These are phyloP conservation scores for cucumber (Cucumis sativus) DNA, from an alignment of 306 rosid species.

Conservation along the genomic window Cucumber_9930_V3 NC_026659.2:24829501-24830000, in stretches of 20 bases:
- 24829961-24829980: slow-evolving; percentile 38
- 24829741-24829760: too few relatives aligned
- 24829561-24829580: neutral
- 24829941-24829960: slow-evolving; percentile 38
- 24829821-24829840: neutral
- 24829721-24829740: too few relatives aligned
- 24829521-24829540: neutral
- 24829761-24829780: too few relatives aligned
- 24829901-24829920: slow-evolving; percentile 34
- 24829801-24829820: too few relatives aligned
- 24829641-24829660: slow-evolving; percentile 38
- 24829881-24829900: slow-evolving; percentile 37
- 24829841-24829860: neutral
- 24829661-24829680: slow-evolving; percentile 34
- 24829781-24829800: too few relatives aligned
- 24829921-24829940: slow-evolving; percentile 52
- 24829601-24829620: slow-evolving; percentile 32
- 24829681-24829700: slow-evolving; percentile 42
- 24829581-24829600: slow-evolving; percentile 50
- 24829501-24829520: slow-evolving; percentile 23
- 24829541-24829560: neutral
- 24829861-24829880: neutral
- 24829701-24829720: slow-evolving; percentile 27
- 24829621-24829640: slow-evolving; percentile 31
- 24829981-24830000: slow-evolving; percentile 22